Conservation (phyloP, 805 yeast genomes). For the Soucietia sequanensis region DNA sequence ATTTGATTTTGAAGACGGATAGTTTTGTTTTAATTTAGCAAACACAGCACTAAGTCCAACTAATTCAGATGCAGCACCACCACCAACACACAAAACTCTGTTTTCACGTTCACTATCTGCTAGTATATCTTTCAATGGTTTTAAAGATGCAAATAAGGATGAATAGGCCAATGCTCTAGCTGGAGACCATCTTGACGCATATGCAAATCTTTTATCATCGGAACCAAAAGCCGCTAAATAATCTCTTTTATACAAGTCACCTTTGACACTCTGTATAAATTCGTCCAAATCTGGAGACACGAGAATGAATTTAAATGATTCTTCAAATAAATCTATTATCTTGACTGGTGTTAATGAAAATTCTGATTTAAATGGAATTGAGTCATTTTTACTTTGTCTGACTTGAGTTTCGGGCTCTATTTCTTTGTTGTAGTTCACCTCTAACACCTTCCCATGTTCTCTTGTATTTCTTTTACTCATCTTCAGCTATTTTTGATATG, state of each 20-base stretch:
- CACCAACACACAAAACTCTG: conserved; percentile 68
- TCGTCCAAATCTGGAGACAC: conserved; percentile 34
- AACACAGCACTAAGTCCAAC: conserved; percentile 63
- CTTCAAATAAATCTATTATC: conserved; percentile 36
- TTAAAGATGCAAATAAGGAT: conserved; percentile 57
- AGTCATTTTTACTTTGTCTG: conserved; percentile 8
- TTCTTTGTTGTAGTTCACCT: too few relatives aligned
- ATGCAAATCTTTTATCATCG: conserved; percentile 67
- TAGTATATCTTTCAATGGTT: conserved; percentile 38
- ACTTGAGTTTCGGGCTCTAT: background rate
- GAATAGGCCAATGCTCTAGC: conserved; percentile 75
- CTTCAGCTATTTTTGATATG: too few relatives aligned
- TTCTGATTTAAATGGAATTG: conserved; percentile 34
- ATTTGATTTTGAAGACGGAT: conserved; percentile 28
- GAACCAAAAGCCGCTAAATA: conserved; percentile 67
- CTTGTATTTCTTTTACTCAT: too few relatives aligned
- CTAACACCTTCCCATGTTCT: too few relatives aligned
- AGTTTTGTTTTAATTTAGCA: conserved; percentile 35
- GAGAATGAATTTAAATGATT: conserved; percentile 30
- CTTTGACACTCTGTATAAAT: conserved; percentile 67
- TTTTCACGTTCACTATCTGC: conserved; percentile 27
- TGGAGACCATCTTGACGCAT: conserved; percentile 84
- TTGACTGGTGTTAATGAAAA: conserved; percentile 31
- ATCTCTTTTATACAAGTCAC: conserved; percentile 66
- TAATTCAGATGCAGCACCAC: conserved; percentile 88